phyloP scores from a whole-genome alignment of 495 filamentous ascomycete genomes.

The Pseudevernia furfuracea region DNA sequence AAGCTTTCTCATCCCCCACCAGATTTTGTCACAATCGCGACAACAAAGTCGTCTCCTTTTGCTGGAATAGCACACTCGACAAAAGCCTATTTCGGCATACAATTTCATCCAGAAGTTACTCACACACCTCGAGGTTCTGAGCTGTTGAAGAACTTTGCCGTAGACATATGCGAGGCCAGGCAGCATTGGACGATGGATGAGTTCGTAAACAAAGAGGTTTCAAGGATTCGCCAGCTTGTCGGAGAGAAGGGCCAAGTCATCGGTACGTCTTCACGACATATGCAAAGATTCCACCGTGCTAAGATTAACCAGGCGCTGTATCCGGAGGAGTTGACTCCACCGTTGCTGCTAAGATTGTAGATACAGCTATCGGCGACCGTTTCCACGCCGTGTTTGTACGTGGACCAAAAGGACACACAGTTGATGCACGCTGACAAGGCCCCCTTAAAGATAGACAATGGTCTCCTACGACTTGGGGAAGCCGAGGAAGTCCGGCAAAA shows the following conservation, averaged over 20 bases:
- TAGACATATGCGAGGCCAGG: conserved; percentile 65
- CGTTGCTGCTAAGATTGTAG: conserved; percentile 79
- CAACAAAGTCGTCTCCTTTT: conserved; percentile 73
- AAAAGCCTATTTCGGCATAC: conserved; percentile 66
- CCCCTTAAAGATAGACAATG: conserved; percentile 50
- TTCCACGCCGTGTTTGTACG: conserved; percentile 79
- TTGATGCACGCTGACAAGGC: not conserved
- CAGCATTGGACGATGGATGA: conserved; percentile 76
- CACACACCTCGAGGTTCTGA: conserved; percentile 50
- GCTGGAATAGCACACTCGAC: conserved; percentile 71
- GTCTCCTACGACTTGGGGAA: conserved; percentile 81
- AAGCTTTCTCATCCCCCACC: conserved; percentile 68
- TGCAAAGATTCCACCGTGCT: not conserved
- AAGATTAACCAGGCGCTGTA: conserved; percentile 41
- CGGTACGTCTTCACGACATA: conserved; percentile 32
- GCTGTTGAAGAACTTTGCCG: conserved; percentile 71
- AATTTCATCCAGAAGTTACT: conserved; percentile 83
- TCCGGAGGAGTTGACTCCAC: conserved; percentile 91
- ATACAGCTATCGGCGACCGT: conserved; percentile 54
- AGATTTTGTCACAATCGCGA: conserved; percentile 64
- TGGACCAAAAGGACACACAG: not conserved
- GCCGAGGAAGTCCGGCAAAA: conserved; percentile 69
- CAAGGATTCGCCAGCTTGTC: conserved; percentile 66
- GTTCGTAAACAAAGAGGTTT: conserved; percentile 73
- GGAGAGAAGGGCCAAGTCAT: conserved; percentile 75